Conservation (phyloP, 352 stramenopile species). For the Globisporangium okanoganense region DNA sequence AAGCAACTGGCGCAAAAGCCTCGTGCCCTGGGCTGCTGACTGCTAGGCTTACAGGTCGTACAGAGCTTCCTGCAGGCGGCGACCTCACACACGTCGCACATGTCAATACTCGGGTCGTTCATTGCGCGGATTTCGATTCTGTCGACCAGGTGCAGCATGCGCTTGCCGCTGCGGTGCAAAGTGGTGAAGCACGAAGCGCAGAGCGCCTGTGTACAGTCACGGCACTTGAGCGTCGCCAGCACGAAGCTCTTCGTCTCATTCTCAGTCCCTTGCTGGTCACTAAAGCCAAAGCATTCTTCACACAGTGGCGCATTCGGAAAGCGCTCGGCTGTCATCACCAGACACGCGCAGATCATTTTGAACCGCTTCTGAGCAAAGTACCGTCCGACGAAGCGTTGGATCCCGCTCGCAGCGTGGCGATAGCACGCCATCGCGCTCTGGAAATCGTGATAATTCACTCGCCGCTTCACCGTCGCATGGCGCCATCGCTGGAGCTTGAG, state of each 20-base stretch:
- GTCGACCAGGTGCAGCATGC: constrained; percentile 29
- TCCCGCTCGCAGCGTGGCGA: not conserved
- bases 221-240: constrained; percentile 27
- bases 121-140: constrained; percentile 26
- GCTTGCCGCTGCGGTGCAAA: constrained; percentile 27
- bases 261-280: not conserved
- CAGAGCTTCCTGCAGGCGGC: constrained; percentile 13
- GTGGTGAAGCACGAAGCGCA: constrained; percentile 24
- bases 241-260: constrained; percentile 1
- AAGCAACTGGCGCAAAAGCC: constrained; percentile 25
- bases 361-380: constrained; percentile 9
- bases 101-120: constrained; percentile 7
- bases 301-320: constrained; percentile 36
- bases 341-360: not conserved
- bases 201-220: constrained; percentile 25
- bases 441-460: constrained; percentile 22
- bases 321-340: constrained; percentile 15
- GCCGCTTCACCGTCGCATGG: constrained; percentile 9
- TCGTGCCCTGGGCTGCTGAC: not conserved
- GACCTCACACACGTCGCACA: constrained; percentile 30
- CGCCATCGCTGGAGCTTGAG: constrained; percentile 26
- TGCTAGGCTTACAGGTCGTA: constrained; percentile 13
- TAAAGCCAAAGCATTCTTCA: constrained; percentile 22
- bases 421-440: constrained; percentile 12
- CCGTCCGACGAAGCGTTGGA: not conserved